Conservation (phyloP, 805 yeast species). For the Nakazawaea wyomingensis region DNA sequence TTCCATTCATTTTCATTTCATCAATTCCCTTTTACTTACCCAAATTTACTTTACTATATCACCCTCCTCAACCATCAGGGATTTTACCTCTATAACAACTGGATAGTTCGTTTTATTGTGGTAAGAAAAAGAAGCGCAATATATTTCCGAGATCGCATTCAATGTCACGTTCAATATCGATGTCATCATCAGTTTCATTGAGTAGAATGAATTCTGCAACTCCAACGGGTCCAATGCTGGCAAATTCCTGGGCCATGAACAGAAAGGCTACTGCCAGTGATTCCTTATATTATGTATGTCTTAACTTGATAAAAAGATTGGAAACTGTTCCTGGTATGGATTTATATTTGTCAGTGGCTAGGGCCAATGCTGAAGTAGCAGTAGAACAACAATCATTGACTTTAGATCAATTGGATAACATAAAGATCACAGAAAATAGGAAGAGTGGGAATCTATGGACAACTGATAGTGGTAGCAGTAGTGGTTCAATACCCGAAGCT, state of each 20-base stretch:
- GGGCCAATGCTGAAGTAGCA: constrained; percentile 57
- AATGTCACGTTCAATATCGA: constrained; percentile 23
- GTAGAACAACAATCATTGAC: constrained; percentile 69
- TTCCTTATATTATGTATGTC: constrained; percentile 66
- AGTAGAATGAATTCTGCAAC: constrained; percentile 15
- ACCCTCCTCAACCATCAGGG: too few species aligned
- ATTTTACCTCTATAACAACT: too few species aligned
- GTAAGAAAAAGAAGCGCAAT: too few species aligned
- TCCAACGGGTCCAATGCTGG: constrained; percentile 40
- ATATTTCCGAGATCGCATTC: not conserved
- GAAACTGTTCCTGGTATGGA: constrained; percentile 60
- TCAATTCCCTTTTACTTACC: too few species aligned
- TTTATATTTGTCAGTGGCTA: constrained; percentile 62
- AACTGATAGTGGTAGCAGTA: constrained; percentile 14
- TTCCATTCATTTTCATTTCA: too few species aligned
- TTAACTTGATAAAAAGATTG: constrained; percentile 48
- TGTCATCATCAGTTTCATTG: constrained; percentile 17
- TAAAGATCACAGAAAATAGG: constrained; percentile 8
- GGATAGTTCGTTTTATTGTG: too few species aligned
- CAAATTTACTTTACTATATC: too few species aligned
- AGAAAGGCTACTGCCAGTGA: constrained; percentile 56
- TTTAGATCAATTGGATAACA: constrained; percentile 28
- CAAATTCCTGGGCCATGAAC: constrained; percentile 51
- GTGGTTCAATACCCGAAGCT: not conserved
- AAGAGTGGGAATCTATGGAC: constrained; percentile 6